Conservation (phyloP, 768 basidiomycete genomes). For the Botryobasidium botryosum region DNA sequence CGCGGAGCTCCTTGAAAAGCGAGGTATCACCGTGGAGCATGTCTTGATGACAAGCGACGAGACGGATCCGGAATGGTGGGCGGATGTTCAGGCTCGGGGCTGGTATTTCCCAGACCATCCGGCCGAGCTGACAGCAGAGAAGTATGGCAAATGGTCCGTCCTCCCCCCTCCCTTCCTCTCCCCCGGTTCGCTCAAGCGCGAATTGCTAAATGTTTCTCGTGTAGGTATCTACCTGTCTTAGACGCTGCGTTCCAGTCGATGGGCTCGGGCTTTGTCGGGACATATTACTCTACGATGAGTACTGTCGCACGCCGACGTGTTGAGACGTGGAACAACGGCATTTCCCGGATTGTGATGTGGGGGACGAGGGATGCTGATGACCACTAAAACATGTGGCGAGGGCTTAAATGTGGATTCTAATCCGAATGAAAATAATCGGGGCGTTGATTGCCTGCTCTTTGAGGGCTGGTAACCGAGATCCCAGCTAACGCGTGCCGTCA, state of each 20-base stretch:
- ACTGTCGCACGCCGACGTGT: slow-evolving; percentile 45
- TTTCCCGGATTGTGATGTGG: slow-evolving; percentile 37
- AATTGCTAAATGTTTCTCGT: too few relatives aligned
- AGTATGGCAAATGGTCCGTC: slow-evolving; percentile 12
- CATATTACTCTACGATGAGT: slow-evolving; percentile 55
- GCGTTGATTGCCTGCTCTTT: too few relatives aligned
- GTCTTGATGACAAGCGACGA: slow-evolving; percentile 60
- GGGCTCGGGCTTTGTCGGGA: slow-evolving; percentile 55
- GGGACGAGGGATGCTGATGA: slow-evolving; percentile 15
- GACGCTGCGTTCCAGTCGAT: slow-evolving; percentile 56
- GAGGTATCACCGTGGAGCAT: slow-evolving; percentile 22
- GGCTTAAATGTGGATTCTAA: too few relatives aligned
- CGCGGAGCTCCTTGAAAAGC: slow-evolving; percentile 25
- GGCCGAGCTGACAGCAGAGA: slow-evolving; percentile 6
- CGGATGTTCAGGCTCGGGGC: slow-evolving; percentile 6
- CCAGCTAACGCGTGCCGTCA: too few relatives aligned
- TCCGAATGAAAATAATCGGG: too few relatives aligned
- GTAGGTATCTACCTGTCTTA: too few relatives aligned
- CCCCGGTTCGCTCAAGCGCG: too few relatives aligned
- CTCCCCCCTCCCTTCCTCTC: too few relatives aligned
- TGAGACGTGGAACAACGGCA: slow-evolving; percentile 46
- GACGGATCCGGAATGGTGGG: slow-evolving; percentile 22
- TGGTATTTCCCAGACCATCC: slow-evolving; percentile 13
- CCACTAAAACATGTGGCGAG: too few relatives aligned
- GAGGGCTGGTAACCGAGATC: too few relatives aligned